These are phyloP conservation scores for Neonectria faginata DNA, from an alignment of 2,329 filamentous ascomycete species.

Conservation along the genomic window DNA sequence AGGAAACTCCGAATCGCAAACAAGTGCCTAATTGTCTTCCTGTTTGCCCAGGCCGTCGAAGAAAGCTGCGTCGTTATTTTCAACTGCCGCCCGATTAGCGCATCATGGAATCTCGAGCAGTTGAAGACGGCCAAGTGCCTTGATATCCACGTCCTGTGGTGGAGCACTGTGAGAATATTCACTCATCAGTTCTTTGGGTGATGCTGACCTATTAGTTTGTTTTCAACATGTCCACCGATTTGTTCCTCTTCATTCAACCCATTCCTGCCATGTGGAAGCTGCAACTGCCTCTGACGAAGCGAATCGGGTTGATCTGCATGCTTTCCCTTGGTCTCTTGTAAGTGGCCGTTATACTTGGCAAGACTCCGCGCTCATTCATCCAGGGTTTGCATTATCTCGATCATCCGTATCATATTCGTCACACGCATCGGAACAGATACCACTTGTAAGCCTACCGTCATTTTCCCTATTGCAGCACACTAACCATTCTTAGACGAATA, in stretches of 20 bases:
- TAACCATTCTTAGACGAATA: slow-evolving; percentile 38
- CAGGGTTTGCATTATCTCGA: slow-evolving; percentile 44
- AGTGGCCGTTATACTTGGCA: neutral
- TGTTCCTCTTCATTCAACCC: slow-evolving; percentile 53
- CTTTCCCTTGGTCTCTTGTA: slow-evolving; percentile 46
- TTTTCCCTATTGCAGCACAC: neutral
- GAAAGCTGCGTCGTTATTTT: slow-evolving; percentile 47
- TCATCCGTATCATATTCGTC: slow-evolving; percentile 46
- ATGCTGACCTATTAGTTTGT: slow-evolving; percentile 37
- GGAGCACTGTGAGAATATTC: slow-evolving; percentile 45
- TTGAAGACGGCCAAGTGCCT: slow-evolving; percentile 40
- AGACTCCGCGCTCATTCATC: neutral
- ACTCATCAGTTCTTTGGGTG: neutral
- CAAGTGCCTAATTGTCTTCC: slow-evolving; percentile 44
- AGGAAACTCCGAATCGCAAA: slow-evolving; percentile 44
- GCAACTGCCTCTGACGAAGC: slow-evolving; percentile 48
- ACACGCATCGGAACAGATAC: slow-evolving; percentile 40
- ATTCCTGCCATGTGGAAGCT: slow-evolving; percentile 53
- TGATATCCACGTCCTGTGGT: slow-evolving; percentile 48
- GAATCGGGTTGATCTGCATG: slow-evolving; percentile 46
- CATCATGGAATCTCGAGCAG: slow-evolving; percentile 42
- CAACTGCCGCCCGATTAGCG: slow-evolving; percentile 44
- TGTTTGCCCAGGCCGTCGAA: slow-evolving; percentile 47
- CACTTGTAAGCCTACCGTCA: slow-evolving; percentile 37
- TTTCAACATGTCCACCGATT: slow-evolving; percentile 53